These are phyloP conservation scores for Crithidia thermophila DNA, from an alignment of 208 protist genomes.

Conservation along the genomic window DNA sequence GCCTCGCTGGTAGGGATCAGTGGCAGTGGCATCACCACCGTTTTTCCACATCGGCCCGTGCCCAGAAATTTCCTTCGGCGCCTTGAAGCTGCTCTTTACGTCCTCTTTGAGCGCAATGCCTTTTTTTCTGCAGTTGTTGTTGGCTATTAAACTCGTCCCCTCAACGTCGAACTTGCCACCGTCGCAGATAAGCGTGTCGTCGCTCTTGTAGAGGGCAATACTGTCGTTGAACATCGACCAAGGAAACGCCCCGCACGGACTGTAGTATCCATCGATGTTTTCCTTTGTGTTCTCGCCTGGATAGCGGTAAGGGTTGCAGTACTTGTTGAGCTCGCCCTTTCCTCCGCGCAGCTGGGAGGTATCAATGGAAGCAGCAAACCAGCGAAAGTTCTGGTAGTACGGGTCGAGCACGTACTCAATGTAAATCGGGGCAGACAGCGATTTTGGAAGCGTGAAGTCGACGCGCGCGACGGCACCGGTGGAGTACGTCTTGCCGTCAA, in stretches of 20 bases:
- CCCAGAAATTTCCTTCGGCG: conserved; percentile 33
- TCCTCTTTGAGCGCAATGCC: conserved; percentile 96
- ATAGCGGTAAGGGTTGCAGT: conserved; percentile 58
- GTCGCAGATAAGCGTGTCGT: conserved; percentile 77
- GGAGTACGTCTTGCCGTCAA: conserved; percentile 42
- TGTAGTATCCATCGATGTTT: conserved; percentile 70
- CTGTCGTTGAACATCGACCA: conserved; percentile 98
- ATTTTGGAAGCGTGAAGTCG: conserved; percentile 63
- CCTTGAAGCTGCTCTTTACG: conserved; percentile 76
- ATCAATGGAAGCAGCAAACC: conserved; percentile 84
- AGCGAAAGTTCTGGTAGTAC: conserved; percentile 98
- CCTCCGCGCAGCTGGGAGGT: conserved; percentile 63
- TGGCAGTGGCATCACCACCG: conserved; percentile 36
- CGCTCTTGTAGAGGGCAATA: conserved; percentile 68
- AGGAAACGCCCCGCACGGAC: conserved; percentile 96
- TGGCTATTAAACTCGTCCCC: conserved; percentile 25
- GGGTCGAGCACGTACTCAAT: conserved; percentile 97
- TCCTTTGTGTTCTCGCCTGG: conserved; percentile 62
- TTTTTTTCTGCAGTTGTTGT: conserved; percentile 79
- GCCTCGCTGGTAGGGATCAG: conserved; percentile 62
- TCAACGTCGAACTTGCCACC: conserved; percentile 57
- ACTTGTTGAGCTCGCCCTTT: conserved; percentile 1
- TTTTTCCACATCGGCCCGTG: conserved; percentile 46
- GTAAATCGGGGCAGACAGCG: conserved; percentile 92
- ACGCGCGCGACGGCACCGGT: conserved; percentile 46